Conservation (phyloP, 352 stramenopile genomes). For the Pythium phragmitis region DNA sequence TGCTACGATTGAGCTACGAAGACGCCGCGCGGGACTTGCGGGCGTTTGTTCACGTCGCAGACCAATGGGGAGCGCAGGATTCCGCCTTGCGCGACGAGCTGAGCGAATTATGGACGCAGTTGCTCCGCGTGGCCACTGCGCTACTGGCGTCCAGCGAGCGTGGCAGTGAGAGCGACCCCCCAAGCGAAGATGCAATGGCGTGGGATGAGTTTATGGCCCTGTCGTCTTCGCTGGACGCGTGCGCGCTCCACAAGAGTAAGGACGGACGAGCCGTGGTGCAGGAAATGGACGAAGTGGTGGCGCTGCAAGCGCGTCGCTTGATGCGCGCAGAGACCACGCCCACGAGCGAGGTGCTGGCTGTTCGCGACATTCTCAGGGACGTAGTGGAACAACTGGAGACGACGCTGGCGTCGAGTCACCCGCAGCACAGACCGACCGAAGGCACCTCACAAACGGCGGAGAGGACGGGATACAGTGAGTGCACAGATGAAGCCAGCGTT, state of each 20-base stretch:
- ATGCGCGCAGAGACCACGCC: neutral
- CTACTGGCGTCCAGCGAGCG: neutral
- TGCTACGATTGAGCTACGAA: slow-evolving; percentile 34
- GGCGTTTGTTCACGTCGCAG: neutral
- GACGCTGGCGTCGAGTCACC: neutral
- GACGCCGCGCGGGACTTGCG: slow-evolving; percentile 29
- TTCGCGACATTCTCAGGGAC: neutral
- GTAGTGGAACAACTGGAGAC: neutral
- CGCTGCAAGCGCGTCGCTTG: slow-evolving; percentile 11
- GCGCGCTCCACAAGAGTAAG: slow-evolving; percentile 11
- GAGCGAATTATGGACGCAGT: slow-evolving; percentile 2
- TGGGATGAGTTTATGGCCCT: slow-evolving; percentile 24
- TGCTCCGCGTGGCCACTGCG: neutral
- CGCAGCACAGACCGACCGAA: neutral
- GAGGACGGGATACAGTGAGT: neutral
- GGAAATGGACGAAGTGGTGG: slow-evolving; percentile 2
- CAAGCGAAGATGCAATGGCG: slow-evolving; percentile 2
- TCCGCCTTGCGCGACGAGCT: neutral
- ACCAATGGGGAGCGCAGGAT: neutral
- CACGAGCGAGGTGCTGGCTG: neutral
- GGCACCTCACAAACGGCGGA: neutral
- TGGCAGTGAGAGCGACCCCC: neutral
- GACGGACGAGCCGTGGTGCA: slow-evolving; percentile 7
- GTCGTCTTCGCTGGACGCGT: slow-evolving; percentile 3
- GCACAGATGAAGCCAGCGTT: neutral